Evolutionary conservation across 1,284 basidiomycete species (phyloP), one percentile per base, ranked within the genome.

Genomic region (Leccinum solheimii): DNA sequence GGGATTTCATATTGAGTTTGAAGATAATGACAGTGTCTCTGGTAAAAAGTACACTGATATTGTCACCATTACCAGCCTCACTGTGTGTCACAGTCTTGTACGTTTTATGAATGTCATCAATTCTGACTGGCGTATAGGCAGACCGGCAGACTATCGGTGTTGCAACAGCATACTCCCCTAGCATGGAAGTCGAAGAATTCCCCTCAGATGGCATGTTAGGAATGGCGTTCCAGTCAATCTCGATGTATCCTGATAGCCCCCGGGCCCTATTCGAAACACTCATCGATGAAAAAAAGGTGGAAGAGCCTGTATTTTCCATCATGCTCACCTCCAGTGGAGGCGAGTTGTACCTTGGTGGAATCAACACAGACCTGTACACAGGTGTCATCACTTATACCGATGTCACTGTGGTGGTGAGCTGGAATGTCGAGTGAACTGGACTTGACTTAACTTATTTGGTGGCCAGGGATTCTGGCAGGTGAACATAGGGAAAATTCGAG

Each of bases 381-480:
- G 40, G 40, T 19, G 40, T 19, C 40, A 43, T 43, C 40, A 10
- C 40, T 43, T 43, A 43, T 43, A 43, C 40, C 10, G 40, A 43
- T 43, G 40, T 43, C 40, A 43, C 40, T 11, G 40, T 3, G n/a
- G 40, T 19, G 40, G 40, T 43, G 10, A 43, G 40, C 40, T 43
- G 40, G 16, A 11, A 43, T 19, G 8, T 11, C 5, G n/a, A 43
- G 40, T 45, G 40, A 8, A 19, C n/a, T 43, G 9, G n/a, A 8
- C 40, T 19, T 19, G 0, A 6, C n/a, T 10, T 43, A 6, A 11
- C 40, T 43, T 19, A 43, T 11, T n/a, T 43, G 40, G 5, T 4
- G n/a, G n/a, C n/a, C 40, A 43, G 40, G 40, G 40, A 19, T 43
- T 43, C n/a, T 43, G 40, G 40, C n/a, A 43, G n/a, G 40, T 43